A percentile compares a stretch with the other conserved stretches of the same genome.
Conservation (phyloP, 768 basidiomycete genomes). For the Termitomyces sp. region DNA sequence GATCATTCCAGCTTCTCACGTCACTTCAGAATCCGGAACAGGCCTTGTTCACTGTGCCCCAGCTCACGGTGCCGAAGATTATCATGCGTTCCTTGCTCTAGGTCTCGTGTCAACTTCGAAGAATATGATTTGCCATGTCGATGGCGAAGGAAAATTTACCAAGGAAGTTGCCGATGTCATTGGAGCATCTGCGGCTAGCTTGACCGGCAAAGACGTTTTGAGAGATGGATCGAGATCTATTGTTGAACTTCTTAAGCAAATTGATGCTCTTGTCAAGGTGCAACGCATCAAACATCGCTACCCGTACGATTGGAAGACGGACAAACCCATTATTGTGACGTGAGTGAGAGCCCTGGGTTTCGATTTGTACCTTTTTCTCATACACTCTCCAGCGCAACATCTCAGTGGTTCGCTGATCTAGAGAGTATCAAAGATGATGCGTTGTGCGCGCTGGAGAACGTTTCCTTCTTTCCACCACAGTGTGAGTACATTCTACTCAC, state of each 20-base stretch:
- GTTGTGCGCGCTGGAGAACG: slow-evolving; percentile 56
- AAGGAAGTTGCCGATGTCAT: slow-evolving; percentile 50
- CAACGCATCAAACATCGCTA: slow-evolving; percentile 81
- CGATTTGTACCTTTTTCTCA: neutral
- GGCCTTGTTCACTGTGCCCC: slow-evolving; percentile 95
- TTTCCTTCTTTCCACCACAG: slow-evolving; percentile 68
- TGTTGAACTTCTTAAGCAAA: slow-evolving; percentile 52
- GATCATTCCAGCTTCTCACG: slow-evolving; percentile 68
- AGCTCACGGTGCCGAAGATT: slow-evolving; percentile 93
- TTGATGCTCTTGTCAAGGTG: slow-evolving; percentile 56
- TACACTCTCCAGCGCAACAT: slow-evolving; percentile 60
- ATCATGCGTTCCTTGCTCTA: slow-evolving; percentile 60
- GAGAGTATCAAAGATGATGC: slow-evolving; percentile 79
- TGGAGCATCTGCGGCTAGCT: slow-evolving; percentile 37
- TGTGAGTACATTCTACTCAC: slow-evolving; percentile 40
- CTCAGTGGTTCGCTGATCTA: slow-evolving; percentile 96
- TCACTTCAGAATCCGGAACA: slow-evolving; percentile 84
- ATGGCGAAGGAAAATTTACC: slow-evolving; percentile 68
- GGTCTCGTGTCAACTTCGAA: slow-evolving; percentile 40
- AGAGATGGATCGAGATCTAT: slow-evolving; percentile 64
- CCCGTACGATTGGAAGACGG: slow-evolving; percentile 96
- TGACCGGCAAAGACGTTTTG: slow-evolving; percentile 71
- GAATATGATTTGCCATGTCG: slow-evolving; percentile 75
- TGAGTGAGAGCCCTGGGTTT: slow-evolving; percentile 27
- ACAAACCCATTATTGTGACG: slow-evolving; percentile 88